Base-by-base conservation (phyloP, 805 yeast genomes). In the Middelhovenomyces tepae region DNA sequence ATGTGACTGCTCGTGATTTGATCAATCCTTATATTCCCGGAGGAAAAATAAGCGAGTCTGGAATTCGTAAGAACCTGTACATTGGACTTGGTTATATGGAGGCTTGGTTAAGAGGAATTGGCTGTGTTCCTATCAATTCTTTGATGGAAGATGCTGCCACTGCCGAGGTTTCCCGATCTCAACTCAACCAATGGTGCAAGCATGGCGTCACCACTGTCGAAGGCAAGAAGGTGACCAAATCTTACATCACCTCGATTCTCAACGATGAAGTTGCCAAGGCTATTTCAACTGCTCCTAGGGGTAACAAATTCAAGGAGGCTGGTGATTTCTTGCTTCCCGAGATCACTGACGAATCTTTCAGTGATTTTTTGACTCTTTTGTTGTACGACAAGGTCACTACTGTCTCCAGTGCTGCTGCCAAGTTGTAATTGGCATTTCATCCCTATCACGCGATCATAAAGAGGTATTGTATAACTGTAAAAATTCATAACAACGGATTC, bases 61-160 rank as follows among this genome's bases (percentile, higher is more conserved):
- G 84, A 45, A 69, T 78, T 49, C 67, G 83, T 49, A 60, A 70
- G 50, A 76, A 73, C 59, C 59, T 76, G 44, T 62, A 62, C 51
- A 73, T 76, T 56, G 82, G 82, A 28, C 65, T 78, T 40, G 71
- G 78, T 16, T 76, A 77, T 59, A 73, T 75, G 61, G 83, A 75
- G 60, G 82, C 82, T 22, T 76, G 83, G 83, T 71, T 77, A 47
- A 64, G 80, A 40, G 78, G 79, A 35, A 59, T 72, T 37, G 84
- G 84, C 7, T 75, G 82, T 56, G 82, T 77, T 36, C 83, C 85
- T 42, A 76, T 77, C 59, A 74, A 78, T 65, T 73, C 67, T 57
- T 63, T 77, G 57, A 77, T 77, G 85, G 85, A 77, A 60, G 84
- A 77, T 48, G 84, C 84, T 21, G 84, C 83, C 33, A 77, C 83